Evolutionary conservation across 2,329 filamentous ascomycete species (phyloP).

Genomic region (Sporothrix schenckii): DNA sequence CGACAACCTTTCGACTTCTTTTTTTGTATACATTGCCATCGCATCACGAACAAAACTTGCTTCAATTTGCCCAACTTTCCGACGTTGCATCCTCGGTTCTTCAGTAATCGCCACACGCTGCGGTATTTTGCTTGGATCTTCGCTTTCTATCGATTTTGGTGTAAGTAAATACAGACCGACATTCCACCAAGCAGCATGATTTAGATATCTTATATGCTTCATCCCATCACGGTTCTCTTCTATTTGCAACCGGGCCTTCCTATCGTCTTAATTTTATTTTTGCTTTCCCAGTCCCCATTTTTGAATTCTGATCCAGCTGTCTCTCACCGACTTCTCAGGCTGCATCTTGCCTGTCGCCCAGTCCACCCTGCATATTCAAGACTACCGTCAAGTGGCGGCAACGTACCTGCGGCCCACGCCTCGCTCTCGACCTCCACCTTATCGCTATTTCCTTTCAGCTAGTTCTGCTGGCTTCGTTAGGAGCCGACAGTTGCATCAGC

Average conservation of each 20-base stretch:
- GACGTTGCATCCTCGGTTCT: background rate
- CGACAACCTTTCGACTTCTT: background rate
- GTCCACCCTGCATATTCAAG: constrained; percentile 19
- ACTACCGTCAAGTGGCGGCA: constrained; percentile 23
- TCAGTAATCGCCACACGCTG: background rate
- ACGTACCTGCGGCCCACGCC: constrained; percentile 4
- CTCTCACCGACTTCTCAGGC: constrained; percentile 32
- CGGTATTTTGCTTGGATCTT: background rate
- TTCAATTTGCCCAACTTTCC: background rate
- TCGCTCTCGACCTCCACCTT: background rate
- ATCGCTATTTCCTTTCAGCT: background rate
- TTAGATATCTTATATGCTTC: too few relatives aligned
- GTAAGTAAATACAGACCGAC: background rate
- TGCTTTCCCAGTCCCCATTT: background rate
- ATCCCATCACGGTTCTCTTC: background rate
- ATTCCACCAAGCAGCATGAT: too few relatives aligned
- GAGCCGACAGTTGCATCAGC: too few relatives aligned
- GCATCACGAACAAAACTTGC: background rate
- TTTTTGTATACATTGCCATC: background rate
- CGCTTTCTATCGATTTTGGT: background rate
- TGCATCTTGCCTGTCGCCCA: background rate
- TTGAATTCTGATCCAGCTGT: background rate
- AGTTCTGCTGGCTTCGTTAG: background rate
- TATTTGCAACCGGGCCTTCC: background rate
- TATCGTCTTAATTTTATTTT: background rate